Evolutionary conservation across 352 stramenopile species (phyloP).

Genomic region (Globisporangium emineosum): DNA sequence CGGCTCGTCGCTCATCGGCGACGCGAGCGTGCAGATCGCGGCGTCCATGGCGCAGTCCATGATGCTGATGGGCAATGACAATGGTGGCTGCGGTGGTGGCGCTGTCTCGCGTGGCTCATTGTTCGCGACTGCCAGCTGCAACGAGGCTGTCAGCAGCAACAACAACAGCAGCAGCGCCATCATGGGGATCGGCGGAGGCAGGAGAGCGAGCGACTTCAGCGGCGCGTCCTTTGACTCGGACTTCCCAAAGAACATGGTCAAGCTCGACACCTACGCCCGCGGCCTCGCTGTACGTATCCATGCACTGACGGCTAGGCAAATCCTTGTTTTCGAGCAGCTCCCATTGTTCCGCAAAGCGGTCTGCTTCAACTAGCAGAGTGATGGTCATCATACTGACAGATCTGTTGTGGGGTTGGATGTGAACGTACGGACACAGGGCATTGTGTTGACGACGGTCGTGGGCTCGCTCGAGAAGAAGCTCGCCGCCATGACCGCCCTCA

Average conservation of each 20-base stretch:
- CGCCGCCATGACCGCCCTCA: constrained; percentile 26
- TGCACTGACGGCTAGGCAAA: neutral
- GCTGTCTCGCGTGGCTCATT: neutral
- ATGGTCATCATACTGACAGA: neutral
- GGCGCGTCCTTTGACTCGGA: constrained; percentile 19
- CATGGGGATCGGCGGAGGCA: neutral
- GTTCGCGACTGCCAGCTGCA: neutral
- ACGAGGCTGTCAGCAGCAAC: neutral
- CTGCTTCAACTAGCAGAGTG: constrained; percentile 4
- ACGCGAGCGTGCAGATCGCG: constrained; percentile 24
- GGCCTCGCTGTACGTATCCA: constrained; percentile 13
- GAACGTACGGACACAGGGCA: constrained; percentile 19
- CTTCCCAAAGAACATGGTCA: constrained; percentile 22
- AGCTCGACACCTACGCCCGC: constrained; percentile 12
- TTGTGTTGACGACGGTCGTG: constrained; percentile 29
- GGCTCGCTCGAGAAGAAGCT: constrained; percentile 38
- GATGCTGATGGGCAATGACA: neutral
- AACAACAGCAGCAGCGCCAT: neutral
- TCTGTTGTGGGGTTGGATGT: neutral
- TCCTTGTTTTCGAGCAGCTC: constrained; percentile 9
- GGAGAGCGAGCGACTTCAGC: neutral
- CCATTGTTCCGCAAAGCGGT: neutral
- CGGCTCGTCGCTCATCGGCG: constrained; percentile 26
- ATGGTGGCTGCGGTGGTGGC: neutral
- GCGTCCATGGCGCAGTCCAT: constrained; percentile 9